Base-by-base conservation (phyloP, 768 basidiomycete species). In the Boletus sensibilis region DNA sequence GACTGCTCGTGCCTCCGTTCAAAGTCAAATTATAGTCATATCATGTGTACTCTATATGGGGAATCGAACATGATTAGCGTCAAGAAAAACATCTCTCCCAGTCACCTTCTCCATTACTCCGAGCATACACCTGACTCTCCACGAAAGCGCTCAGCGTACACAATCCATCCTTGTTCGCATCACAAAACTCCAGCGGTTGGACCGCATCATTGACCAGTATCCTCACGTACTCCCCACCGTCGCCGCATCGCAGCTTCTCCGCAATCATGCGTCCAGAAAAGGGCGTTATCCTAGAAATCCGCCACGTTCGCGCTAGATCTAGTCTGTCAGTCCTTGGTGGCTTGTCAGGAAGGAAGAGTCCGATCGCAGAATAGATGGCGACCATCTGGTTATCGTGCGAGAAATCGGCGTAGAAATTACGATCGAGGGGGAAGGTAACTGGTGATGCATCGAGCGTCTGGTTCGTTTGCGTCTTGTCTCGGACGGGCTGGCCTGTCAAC, bases 311-410 rank as follows among this genome's bases (percentile, higher is more conserved):
- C 11, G 25, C 27, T 4, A 60, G 38, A 47, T 75, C 64, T 3
- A 67, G 53, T 27, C 50, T 35, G 35, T 65, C 43, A 14, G 64
- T 47, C 9, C n/a, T 52, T 2, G 60, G 67, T 3, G 64, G 52
- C 4, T 34, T 41, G 0, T 62, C 53, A 58, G 79, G 80, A 7
- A 55, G 68, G 68, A 80, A 83, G 48, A 82, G 77, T 40, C 81
- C 92, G 74, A 83, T 54, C 66, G 90, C 73, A 71, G 79, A 66
- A 60, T 85, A 88, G 47, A 94, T 87, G 35, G 90, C 85, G 39
- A 90, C 75, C 83, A 95, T 90, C 65, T 88, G 77, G 68, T 93
- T 91, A 67, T 94, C 92, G 68, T 94, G 92, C 12, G 88, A 84
- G 70, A 94, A 94, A 69, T 95, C 92, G 23, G 82, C 85, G 60